Conservation (phyloP, 371 early-diverging fungal genomes). For the Zancudomyces culisetae region DNA sequence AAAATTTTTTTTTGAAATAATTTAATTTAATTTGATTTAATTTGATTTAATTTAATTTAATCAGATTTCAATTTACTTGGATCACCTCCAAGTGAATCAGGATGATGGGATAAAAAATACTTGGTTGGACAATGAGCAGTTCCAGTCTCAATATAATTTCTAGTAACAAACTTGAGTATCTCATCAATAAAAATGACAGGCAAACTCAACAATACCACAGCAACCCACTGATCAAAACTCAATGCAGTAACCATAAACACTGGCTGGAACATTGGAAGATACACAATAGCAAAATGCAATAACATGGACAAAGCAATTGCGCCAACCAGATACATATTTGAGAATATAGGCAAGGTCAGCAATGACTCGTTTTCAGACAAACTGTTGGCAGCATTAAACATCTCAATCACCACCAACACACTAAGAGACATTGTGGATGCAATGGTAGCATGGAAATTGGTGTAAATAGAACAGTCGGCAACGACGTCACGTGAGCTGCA, state of each 20-base stretch:
- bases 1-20: neutral
- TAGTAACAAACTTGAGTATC: conserved; percentile 44
- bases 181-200: conserved; percentile 91
- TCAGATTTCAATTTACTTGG: no score
- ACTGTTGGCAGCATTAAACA: conserved; percentile 90
- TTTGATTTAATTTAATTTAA: no score
- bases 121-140: no score
- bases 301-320: conserved; percentile 74
- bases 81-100: no score
- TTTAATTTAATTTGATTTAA: no score
- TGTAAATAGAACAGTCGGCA: conserved; percentile 81
- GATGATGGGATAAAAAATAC: neutral
- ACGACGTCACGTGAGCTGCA: conserved; percentile 74
- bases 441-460: conserved; percentile 49
- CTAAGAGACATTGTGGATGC: conserved; percentile 92
- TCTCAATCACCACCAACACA: conserved; percentile 88
- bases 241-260: conserved; percentile 75
- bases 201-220: conserved; percentile 64
- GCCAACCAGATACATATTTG: conserved; percentile 67
- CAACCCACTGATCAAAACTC: conserved; percentile 73
- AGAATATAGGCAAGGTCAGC: conserved; percentile 74
- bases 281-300: conserved; percentile 86
- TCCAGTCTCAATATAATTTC: neutral
- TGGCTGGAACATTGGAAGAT: conserved; percentile 43
- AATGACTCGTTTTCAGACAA: conserved; percentile 85